Base-by-base conservation (phyloP, 2,329 filamentous ascomycete genomes). In the Diaporthe australafricana region DNA sequence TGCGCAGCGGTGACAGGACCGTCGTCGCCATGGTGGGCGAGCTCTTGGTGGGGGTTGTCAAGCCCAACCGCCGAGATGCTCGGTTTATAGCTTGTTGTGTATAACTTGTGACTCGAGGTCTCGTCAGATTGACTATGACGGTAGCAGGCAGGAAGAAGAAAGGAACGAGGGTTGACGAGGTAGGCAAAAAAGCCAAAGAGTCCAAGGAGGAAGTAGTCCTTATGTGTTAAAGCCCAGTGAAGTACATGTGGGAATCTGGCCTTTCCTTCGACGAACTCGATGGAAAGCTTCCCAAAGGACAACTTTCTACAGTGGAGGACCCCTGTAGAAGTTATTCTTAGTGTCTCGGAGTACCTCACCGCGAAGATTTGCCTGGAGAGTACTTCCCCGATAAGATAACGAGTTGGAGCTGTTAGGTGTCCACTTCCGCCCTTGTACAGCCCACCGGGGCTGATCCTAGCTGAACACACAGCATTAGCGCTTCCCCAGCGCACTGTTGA, bases 1-100 rank as follows among this genome's bases (percentile, higher is more conserved):
- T 77, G 48, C 78, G 79, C 72, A 81, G 78, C 47, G 80, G 80
- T 72, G 81, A 83, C 73, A 78, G 73, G 74, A 74, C 75, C 75
- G 74, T 73, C 62, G 77, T 78, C 76, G 82, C 81, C 84, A 85
- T 85, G 74, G 72, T 82, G 80, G 79, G 78, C 78, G 66, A 60
- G 69, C 65, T 62, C 50, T 52, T 68, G 45, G 56, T 60, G 57
- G 57, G 69, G 69, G 50, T 68, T 68, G 56, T 73, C 70, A 48
- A 25, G 72, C 69, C 63, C 53, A 40, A 56, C 30, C 32, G 35
- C 45, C 32, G 30, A 60, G 35, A 52, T 27, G 30, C 11, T 60
- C 9, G 14, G 71, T 71, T 42, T 32, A 42, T 38, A 47, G 32
- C 45, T 70, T 40, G 27, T 4, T 52, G 32, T 42, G 17, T 69